Conservation (phyloP, 768 basidiomycete genomes). For the Calvatia gigantea region DNA sequence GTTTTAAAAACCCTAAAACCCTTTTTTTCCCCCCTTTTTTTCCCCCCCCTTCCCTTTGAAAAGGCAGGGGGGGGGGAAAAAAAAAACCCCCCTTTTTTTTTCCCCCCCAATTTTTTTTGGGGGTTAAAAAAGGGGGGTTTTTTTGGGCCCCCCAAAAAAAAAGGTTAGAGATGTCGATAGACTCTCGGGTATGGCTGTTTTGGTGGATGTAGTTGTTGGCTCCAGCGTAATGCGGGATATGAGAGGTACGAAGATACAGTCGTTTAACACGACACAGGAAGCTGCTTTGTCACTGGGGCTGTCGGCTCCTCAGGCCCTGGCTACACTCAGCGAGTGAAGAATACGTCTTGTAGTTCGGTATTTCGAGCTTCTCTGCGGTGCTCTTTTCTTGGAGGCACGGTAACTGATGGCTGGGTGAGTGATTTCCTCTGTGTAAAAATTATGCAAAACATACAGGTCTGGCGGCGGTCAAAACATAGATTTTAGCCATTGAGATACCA, state of each 20-base stretch:
- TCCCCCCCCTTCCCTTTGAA: no score
- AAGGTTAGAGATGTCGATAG: conserved; percentile 33
- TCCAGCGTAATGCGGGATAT: not conserved
- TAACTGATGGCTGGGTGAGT: conserved; percentile 37
- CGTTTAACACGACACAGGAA: not conserved
- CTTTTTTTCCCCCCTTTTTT: no score
- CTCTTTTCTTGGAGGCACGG: conserved; percentile 72
- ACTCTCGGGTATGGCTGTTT: conserved; percentile 38
- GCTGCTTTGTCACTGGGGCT: conserved; percentile 21
- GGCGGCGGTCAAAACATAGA: conserved; percentile 77
- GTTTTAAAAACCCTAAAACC: no score
- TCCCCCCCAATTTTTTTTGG: no score
- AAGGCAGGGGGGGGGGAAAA: no score
- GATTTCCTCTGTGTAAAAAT: not conserved
- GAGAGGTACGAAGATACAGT: not conserved
- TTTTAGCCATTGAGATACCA: conserved; percentile 77
- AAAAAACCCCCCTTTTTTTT: no score
- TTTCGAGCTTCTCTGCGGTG: conserved; percentile 80
- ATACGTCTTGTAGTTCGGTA: conserved; percentile 76
- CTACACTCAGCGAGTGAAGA: conserved; percentile 84
- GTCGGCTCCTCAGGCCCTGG: conserved; percentile 43
- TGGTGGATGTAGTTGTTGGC: conserved; percentile 26
- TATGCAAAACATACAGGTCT: conserved; percentile 53
- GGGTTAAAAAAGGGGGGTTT: no score
- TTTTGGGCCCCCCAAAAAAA: no score